Evolutionary conservation across 1,284 basidiomycete species (phyloP).

Genomic region (Peniophora sp.): DNA sequence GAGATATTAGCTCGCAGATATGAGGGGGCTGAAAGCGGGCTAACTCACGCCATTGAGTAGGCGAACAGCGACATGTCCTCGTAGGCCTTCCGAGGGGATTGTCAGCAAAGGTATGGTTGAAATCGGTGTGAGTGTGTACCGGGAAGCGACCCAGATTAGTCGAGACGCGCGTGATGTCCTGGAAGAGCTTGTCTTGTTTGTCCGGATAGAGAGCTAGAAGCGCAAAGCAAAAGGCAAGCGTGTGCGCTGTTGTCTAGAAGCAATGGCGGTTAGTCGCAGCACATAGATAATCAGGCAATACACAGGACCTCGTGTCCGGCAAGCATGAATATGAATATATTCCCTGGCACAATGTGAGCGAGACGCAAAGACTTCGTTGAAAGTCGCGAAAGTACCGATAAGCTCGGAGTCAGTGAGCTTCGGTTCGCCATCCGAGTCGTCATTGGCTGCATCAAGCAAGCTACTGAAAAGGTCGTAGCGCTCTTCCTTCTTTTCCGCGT

Average conservation of each 20-base stretch:
- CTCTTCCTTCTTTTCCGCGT: slow-evolving; percentile 29
- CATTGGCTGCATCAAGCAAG: slow-evolving; percentile 42
- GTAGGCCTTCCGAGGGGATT: slow-evolving; percentile 24
- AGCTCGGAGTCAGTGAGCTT: slow-evolving; percentile 41
- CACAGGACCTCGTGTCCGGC: slow-evolving; percentile 51
- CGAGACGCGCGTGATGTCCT: slow-evolving; percentile 39
- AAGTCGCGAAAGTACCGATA: slow-evolving; percentile 30
- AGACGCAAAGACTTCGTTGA: neutral
- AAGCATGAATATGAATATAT: slow-evolving; percentile 50
- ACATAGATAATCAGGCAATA: slow-evolving; percentile 4
- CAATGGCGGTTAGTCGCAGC: slow-evolving; percentile 9
- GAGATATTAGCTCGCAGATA: neutral
- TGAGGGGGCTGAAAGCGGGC: neutral
- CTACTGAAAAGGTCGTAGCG: slow-evolving; percentile 49
- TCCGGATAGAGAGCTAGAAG: slow-evolving; percentile 46
- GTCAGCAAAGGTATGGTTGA: neutral
- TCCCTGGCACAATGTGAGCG: slow-evolving; percentile 25
- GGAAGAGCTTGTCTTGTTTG: slow-evolving; percentile 50
- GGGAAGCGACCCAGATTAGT: slow-evolving; percentile 30
- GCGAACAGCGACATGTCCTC: slow-evolving; percentile 42
- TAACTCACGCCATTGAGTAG: slow-evolving; percentile 34
- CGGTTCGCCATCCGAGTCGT: slow-evolving; percentile 20
- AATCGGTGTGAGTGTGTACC: slow-evolving; percentile 23
- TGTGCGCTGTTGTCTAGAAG: slow-evolving; percentile 43
- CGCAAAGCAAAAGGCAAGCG: slow-evolving; percentile 50